phyloP scores from a whole-genome alignment of 2,329 filamentous ascomycete species.

The Penicillium sp. region DNA sequence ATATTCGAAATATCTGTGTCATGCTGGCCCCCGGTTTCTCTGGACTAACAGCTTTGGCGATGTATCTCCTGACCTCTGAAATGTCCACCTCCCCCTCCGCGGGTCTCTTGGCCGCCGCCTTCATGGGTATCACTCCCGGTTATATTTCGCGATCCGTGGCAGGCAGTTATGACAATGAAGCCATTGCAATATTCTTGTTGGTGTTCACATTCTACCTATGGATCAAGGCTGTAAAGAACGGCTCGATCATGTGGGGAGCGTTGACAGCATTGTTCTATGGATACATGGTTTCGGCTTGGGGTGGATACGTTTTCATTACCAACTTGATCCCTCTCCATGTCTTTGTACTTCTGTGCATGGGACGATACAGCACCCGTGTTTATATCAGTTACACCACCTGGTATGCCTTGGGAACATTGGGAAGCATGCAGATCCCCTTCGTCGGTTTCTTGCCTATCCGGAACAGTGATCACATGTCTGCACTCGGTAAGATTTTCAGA shows the following conservation, averaged over 20 bases:
- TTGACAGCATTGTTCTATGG: slow-evolving; percentile 95
- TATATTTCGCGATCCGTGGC: slow-evolving; percentile 98
- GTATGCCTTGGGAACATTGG: slow-evolving; percentile 93
- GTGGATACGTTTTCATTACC: slow-evolving; percentile 99
- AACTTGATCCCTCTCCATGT: slow-evolving; percentile 92
- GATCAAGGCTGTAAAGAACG: slow-evolving; percentile 97
- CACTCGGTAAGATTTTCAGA: slow-evolving; percentile 64
- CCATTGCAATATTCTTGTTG: slow-evolving; percentile 96
- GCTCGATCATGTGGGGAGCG: slow-evolving; percentile 94
- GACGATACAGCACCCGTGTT: slow-evolving; percentile 85
- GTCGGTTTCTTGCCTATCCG: slow-evolving; percentile 95
- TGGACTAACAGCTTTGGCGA: slow-evolving; percentile 85
- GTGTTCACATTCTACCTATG: slow-evolving; percentile 98
- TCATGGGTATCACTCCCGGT: slow-evolving; percentile 96
- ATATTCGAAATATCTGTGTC: slow-evolving; percentile 98
- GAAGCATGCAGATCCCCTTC: slow-evolving; percentile 99
- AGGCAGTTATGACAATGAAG: slow-evolving; percentile 98
- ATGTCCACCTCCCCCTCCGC: slow-evolving; percentile 96
- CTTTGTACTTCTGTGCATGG: slow-evolving; percentile 94
- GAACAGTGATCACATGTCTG: slow-evolving; percentile 98
- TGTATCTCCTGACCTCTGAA: slow-evolving; percentile 94
- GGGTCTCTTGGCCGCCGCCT: slow-evolving; percentile 86
- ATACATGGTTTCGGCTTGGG: slow-evolving; percentile 99
- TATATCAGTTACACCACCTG: slow-evolving; percentile 98
- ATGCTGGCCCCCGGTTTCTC: slow-evolving; percentile 93